phyloP scores from a whole-genome alignment of 768 basidiomycete species.

The Hypholoma fasciculare region DNA sequence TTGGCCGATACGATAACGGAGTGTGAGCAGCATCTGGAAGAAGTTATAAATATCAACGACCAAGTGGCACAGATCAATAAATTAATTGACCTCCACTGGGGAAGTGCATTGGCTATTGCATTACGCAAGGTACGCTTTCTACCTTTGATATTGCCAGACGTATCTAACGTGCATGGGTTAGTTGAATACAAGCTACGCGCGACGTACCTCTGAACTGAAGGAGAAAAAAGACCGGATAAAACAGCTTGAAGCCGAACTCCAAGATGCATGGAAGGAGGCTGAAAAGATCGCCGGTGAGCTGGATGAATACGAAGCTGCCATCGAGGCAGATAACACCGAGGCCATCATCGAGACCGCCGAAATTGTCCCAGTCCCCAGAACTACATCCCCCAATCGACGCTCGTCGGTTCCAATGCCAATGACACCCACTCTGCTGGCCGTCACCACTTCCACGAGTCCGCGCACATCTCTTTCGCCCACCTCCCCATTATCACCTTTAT shows the following conservation, averaged over 20 bases:
- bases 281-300: constrained; percentile 72
- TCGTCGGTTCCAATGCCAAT: constrained; percentile 21
- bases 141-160: neutral
- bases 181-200: constrained; percentile 73
- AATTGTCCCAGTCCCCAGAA: constrained; percentile 37
- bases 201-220: constrained; percentile 58
- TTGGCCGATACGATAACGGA: constrained; percentile 58
- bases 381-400: constrained; percentile 16
- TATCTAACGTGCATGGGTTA: constrained; percentile 16
- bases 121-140: constrained; percentile 56
- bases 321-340: constrained; percentile 32
- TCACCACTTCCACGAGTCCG: constrained; percentile 17
- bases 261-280: constrained; percentile 81
- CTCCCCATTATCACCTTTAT: constrained; percentile 10
- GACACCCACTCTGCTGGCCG: constrained; percentile 22
- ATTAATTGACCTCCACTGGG: constrained; percentile 65
- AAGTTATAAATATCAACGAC: constrained; percentile 58
- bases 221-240: constrained; percentile 46
- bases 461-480: constrained; percentile 16
- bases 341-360: constrained; percentile 50
- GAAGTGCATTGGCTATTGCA: constrained; percentile 77
- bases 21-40: constrained; percentile 58
- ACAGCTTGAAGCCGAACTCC: constrained; percentile 66
- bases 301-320: constrained; percentile 54
- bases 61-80: constrained; percentile 64